phyloP scores from a whole-genome alignment of 371 early-diverging fungal genomes.

The Circinella umbellata region DNA sequence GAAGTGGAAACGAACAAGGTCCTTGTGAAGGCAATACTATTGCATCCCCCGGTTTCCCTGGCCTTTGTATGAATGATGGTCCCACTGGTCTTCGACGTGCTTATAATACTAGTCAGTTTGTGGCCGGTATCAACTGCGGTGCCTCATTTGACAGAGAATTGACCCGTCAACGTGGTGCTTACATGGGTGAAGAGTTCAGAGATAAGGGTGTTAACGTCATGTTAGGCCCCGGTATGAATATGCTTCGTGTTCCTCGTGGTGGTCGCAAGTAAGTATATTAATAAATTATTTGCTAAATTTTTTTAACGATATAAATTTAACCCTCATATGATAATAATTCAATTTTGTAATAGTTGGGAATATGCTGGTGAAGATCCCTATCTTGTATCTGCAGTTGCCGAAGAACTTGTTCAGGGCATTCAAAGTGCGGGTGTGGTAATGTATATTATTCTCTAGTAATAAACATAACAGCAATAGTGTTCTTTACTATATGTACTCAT shows the following conservation, averaged over 20 bases:
- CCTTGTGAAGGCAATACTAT: slow-evolving; percentile 16
- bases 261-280: slow-evolving; percentile 45
- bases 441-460: slow-evolving; percentile 1
- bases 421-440: slow-evolving; percentile 39
- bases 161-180: slow-evolving; percentile 40
- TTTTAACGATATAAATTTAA: too few relatives aligned
- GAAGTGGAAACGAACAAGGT: slow-evolving; percentile 15
- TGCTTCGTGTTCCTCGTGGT: slow-evolving; percentile 38
- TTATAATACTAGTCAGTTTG: slow-evolving; percentile 40
- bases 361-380: slow-evolving; percentile 56
- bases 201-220: slow-evolving; percentile 48
- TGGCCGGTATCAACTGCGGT: slow-evolving; percentile 50
- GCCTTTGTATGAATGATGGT: slow-evolving; percentile 49
- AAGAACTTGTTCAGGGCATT: slow-evolving; percentile 25
- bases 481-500: neutral
- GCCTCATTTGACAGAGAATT: slow-evolving; percentile 49
- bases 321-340: neutral
- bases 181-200: slow-evolving; percentile 53
- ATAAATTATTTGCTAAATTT: too few relatives aligned
- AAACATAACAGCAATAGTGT: neutral
- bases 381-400: slow-evolving; percentile 32
- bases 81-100: slow-evolving; percentile 56
- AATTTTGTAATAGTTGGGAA: slow-evolving; percentile 37
- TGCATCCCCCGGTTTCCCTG: slow-evolving; percentile 7
- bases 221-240: slow-evolving; percentile 33